Base-by-base conservation (phyloP, 2,329 filamentous ascomycete genomes). In the Beauveria sp. region DNA sequence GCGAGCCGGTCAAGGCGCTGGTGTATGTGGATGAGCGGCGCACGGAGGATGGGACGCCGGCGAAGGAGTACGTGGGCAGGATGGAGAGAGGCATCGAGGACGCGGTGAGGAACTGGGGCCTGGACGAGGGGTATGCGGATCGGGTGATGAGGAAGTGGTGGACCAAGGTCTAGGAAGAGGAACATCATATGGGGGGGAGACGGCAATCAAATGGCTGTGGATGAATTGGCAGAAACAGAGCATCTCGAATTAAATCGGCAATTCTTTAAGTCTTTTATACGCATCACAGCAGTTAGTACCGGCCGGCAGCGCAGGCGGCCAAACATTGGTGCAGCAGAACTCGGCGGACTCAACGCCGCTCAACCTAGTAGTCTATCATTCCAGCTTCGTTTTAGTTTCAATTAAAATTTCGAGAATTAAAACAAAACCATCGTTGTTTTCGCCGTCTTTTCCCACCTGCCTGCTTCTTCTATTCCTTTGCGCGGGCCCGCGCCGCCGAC, bases 1-100 rank as follows among this genome's bases (percentile, higher is more conserved):
- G 43, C 12, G 9, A 37, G 12, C n/a, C n/a, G 41, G 59, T 74
- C 6, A 65, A 63, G 51, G 80, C 82, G 70, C 72, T 89, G 59
- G 81, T 85, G 3, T 90, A 89, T 61, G 78, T 89, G 41, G 82
- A 88, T 66, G 71, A 73, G 48, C 63, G 76, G 50, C 65, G 77
- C 24, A 69, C 72, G 0, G 65, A 60, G 22, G 74, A 76, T 26
- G 74, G 72, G n/a, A 62, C 48, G 48, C 80, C 84, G 3, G 72
- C 73, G 66, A 66, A 75, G 2, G 86, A 89, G 73, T 89, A 89
- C 67, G 71, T 89, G 8, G 76, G 72, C 48, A 72, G 86, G 30
- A 88, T 90, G 83, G 87, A 88, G 69, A 72, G 70, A 64, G 86
- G 84, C 1, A 84, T 89, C 30, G 65, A 72, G 37, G 86, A 90